Percentiles rank a stretch among this genome's conserved stretches.
phyloP scores from a whole-genome alignment of 116 monocot species.

The Trichopus zeylanicus region DNA sequence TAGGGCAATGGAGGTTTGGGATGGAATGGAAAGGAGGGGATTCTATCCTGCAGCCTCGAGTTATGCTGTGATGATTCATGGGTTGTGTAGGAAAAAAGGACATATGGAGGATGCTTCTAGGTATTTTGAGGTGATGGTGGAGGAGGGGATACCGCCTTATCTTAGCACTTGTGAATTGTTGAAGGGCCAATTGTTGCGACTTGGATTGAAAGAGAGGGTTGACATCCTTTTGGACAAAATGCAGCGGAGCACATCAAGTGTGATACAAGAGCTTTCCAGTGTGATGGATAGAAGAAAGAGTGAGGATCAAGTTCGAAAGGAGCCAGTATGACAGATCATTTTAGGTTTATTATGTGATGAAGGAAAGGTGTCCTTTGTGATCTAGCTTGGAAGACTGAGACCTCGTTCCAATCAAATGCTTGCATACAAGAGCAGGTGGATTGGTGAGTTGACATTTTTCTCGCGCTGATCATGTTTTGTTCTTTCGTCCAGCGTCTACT shows the following conservation, averaged over 20 bases:
- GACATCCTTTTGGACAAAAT: conserved; percentile 42
- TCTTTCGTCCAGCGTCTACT: no score
- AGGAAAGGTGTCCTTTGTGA: no score
- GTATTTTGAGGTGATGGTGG: conserved; percentile 84
- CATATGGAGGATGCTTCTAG: conserved; percentile 43
- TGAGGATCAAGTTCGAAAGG: not conserved
- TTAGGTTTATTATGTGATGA: not conserved
- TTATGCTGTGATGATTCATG: conserved; percentile 90
- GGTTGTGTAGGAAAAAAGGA: conserved; percentile 73
- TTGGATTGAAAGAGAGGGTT: conserved; percentile 40
- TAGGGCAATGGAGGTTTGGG: conserved; percentile 64
- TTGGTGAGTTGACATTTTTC: no score
- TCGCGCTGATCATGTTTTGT: no score
- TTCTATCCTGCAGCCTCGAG: conserved; percentile 57
- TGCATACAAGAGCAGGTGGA: no score
- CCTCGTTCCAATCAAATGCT: no score
- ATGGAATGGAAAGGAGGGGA: conserved; percentile 58
- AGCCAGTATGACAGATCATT: not conserved
- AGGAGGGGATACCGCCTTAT: conserved; percentile 89
- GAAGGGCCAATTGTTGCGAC: conserved; percentile 34
- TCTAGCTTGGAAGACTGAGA: no score
- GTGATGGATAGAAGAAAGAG: conserved; percentile 24
- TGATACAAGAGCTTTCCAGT: conserved; percentile 55
- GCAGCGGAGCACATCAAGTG: conserved; percentile 58
- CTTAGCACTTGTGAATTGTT: conserved; percentile 65